Base-by-base conservation (phyloP, 495 filamentous ascomycete species). In the Oidiodendron maius region DNA sequence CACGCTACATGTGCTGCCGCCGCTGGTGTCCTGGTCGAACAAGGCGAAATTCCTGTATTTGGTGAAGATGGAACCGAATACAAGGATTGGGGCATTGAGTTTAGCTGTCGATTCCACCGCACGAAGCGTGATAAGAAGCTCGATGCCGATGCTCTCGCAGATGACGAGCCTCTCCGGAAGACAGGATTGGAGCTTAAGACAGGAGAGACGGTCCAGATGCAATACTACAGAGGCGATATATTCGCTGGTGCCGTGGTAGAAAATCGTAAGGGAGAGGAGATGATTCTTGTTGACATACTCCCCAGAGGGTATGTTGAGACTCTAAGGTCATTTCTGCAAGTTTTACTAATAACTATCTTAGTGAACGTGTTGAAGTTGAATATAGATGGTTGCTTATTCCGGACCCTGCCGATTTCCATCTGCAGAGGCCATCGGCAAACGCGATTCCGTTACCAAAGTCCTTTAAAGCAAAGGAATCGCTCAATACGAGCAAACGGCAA, bases 1-100 rank as follows among this genome's bases (percentile, higher is more conserved):
- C 93, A 99, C 64, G 89, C 91, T 2, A 97, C 89, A 12, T 99
- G 93, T 60, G 91, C 93, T 2, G 82, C 86, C 18, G 78, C 90
- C 13, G 93, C 91, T 35, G 93, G 94, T 32, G 91, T 97, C 8
- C 80, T 91, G 55, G 84, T 95, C 35, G 91, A 99, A 60, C 78
- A 86, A 59, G 87, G 85, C 12, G 77, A 84, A 21, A 80, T 91
- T 39, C 84, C 87, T 0, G 86, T 91, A n/a, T 88, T 90, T 62
- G 87, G 83, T 23, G 89, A 95, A 51, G 91, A 96, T 63, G 89
- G 89, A 2, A 87, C 81, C 8, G 89, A 96, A 60, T 96, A 96
- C 64, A 86, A 85, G 48, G 77, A 91, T 40, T 85, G 86, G 46
- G 89, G 83, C 18, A 89, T 91, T 56, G 90, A 96, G 59, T 88